phyloP scores from a whole-genome alignment of 2,329 filamentous ascomycete species.

The Chrysosporium queenslandicum region DNA sequence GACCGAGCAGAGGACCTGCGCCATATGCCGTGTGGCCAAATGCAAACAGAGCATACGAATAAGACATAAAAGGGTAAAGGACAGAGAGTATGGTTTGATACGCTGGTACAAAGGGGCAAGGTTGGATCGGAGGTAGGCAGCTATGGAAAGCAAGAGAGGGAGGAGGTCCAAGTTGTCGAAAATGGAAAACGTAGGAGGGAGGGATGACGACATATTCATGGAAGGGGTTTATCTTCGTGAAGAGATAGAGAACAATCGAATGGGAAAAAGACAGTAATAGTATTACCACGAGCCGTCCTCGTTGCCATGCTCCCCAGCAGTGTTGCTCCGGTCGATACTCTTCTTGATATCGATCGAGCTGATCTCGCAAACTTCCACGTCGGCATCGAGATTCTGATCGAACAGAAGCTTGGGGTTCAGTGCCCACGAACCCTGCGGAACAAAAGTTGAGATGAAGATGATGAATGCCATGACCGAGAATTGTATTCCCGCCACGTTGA shows the following conservation, averaged over 20 bases:
- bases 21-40: not conserved
- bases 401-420: slow-evolving; percentile 32
- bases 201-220: too few relatives aligned
- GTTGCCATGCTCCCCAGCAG: not conserved
- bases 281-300: slow-evolving; percentile 10
- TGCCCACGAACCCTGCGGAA: slow-evolving; percentile 37
- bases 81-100: too few relatives aligned
- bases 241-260: too few relatives aligned
- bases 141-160: not conserved
- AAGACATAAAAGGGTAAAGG: not conserved
- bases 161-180: not conserved
- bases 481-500: slow-evolving; percentile 40
- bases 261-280: not conserved
- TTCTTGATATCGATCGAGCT: slow-evolving; percentile 13
- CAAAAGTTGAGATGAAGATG: slow-evolving; percentile 38
- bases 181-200: not conserved
- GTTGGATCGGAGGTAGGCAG: too few relatives aligned
- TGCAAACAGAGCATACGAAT: not conserved
- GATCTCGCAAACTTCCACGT: slow-evolving; percentile 16
- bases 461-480: slow-evolving; percentile 38
- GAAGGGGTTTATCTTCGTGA: too few relatives aligned
- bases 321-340: slow-evolving; percentile 8
- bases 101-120: too few relatives aligned
- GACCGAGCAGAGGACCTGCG: not conserved
- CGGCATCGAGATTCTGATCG: slow-evolving; percentile 16